phyloP scores from a whole-genome alignment of 495 filamentous ascomycete genomes.

The Talaromyces trachyspermus region DNA sequence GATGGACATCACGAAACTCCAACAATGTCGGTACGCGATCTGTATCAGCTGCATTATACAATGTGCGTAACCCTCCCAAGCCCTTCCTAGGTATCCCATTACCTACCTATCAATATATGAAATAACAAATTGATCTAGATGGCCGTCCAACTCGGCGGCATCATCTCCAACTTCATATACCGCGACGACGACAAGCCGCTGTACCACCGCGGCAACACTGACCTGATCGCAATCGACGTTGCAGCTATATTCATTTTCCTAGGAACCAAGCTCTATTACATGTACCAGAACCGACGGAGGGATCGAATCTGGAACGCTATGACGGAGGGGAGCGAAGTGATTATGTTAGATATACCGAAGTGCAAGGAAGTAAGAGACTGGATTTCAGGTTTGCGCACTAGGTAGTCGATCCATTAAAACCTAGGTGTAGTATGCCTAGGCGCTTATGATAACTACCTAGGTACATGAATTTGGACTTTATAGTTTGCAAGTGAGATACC shows the following conservation, averaged over 20 bases:
- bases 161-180: constrained; percentile 48
- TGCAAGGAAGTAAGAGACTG: constrained; percentile 29
- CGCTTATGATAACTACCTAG: too few relatives aligned
- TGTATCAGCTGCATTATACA: constrained; percentile 50
- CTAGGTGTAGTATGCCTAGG: too few relatives aligned
- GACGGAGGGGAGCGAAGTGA: constrained; percentile 16
- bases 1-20: constrained; percentile 52
- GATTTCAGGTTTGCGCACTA: constrained; percentile 32
- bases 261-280: constrained; percentile 28
- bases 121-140: constrained; percentile 15
- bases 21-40: constrained; percentile 57
- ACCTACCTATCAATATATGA: constrained; percentile 10
- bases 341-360: constrained; percentile 23
- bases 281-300: constrained; percentile 22
- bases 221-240: constrained; percentile 36
- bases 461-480: too few relatives aligned
- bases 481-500: neutral
- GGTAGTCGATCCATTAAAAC: neutral
- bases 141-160: constrained; percentile 40
- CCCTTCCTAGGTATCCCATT: neutral
- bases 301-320: constrained; percentile 29
- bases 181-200: constrained; percentile 47
- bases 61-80: constrained; percentile 11
- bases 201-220: constrained; percentile 42
- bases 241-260: constrained; percentile 30